Base-by-base conservation (phyloP, 495 filamentous ascomycete genomes). In the Tetracladium setigerum region DNA sequence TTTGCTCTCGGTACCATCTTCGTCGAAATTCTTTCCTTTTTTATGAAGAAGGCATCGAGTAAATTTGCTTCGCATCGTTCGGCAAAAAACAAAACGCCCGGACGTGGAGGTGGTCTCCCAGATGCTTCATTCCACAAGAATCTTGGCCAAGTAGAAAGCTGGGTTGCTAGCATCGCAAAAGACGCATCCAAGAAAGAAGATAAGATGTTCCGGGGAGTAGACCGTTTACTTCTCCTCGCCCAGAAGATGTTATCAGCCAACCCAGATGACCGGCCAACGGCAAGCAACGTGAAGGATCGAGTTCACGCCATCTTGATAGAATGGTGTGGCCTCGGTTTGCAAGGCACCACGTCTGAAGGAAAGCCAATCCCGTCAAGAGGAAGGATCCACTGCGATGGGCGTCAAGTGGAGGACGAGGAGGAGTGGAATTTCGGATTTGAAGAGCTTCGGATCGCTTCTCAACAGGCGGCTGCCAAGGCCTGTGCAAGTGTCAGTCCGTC, bases 71-170 rank as follows among this genome's bases (percentile, higher is more conserved):
- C 80, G 11, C 84, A 91, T 58, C 87, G 90, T 6, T 70, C 77
- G 2, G 73, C 78, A 1, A 82, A 86, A 44, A 86, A 90, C 62
- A 66, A 72, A 59, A 74, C 76, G 24, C 74, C 77, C 6, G 83
- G 84, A 11, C 73, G 84, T 12, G 76, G 76, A 16, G 83, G 83
- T 47, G 82, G 82, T 2, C 77, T 83, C 22, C 69, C 83, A 9
- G 86, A 95, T 56, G 77, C 83, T 1, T 88, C 83, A 0, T 97
- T 90, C 64, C 90, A 95, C 60, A 79, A 79, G 19, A 92, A 95
- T 55, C 67, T 84, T 0, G 76, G 73, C 12, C 86, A 90, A 58
- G 77, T 95, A 1, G 78, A 82, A 38, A 77, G 71, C 13, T 95
- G 91, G 90, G 85, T 91, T 61, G 71, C 72, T 0, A 63, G 71